phyloP scores from a whole-genome alignment of 345 rosid species.

The Gossypium thurberi region DNA sequence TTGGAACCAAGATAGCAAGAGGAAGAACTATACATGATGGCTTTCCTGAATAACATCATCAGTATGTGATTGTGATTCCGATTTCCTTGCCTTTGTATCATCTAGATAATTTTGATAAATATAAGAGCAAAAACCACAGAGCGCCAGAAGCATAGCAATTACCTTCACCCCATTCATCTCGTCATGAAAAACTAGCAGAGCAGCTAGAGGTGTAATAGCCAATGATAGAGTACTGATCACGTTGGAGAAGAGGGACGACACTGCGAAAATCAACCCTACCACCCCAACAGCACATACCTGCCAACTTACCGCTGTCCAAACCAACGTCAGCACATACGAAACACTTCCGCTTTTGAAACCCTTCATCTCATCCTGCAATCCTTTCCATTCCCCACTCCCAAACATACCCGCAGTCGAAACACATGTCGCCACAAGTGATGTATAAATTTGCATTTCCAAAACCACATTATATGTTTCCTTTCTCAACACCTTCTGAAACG shows the following conservation, averaged over 20 bases:
- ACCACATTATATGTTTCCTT: slow-evolving; percentile 47
- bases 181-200: slow-evolving; percentile 53
- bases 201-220: slow-evolving; percentile 53
- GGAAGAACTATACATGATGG: slow-evolving; percentile 6
- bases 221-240: slow-evolving; percentile 57
- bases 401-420: slow-evolving; percentile 39
- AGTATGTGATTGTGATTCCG: slow-evolving; percentile 1
- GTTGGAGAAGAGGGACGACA: slow-evolving; percentile 70
- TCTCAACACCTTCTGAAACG: slow-evolving; percentile 58
- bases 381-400: slow-evolving; percentile 66
- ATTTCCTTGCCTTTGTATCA: slow-evolving; percentile 36
- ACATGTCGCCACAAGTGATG: slow-evolving; percentile 41
- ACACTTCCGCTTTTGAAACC: slow-evolving; percentile 34
- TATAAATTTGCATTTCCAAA: slow-evolving; percentile 58
- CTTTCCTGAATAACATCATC: slow-evolving; percentile 7
- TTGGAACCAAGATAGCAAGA: slow-evolving; percentile 9
- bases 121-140: slow-evolving; percentile 55
- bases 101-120: slow-evolving; percentile 57
- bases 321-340: slow-evolving; percentile 49
- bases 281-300: slow-evolving; percentile 66
- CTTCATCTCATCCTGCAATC: slow-evolving; percentile 45
- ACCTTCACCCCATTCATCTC: slow-evolving; percentile 58
- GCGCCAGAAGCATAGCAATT: slow-evolving; percentile 54
- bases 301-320: slow-evolving; percentile 55
- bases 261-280: slow-evolving; percentile 59